phyloP scores from a whole-genome alignment of 768 basidiomycete species.

The Lactarius quietus region DNA sequence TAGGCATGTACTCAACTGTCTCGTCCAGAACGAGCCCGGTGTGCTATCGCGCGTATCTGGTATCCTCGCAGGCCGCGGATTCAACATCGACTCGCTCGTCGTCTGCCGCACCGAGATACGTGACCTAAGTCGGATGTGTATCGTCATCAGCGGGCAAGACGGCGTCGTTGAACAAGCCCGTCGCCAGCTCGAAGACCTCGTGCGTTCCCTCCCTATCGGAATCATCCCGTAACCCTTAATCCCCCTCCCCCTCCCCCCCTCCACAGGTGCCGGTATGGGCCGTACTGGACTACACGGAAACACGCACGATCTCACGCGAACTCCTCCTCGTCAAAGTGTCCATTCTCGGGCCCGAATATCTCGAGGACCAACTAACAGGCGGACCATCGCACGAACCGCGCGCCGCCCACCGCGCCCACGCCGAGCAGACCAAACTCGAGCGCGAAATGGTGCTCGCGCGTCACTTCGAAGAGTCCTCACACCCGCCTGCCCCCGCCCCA shows the following conservation, averaged over 20 bases:
- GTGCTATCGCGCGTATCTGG: conserved; percentile 98
- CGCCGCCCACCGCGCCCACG: conserved; percentile 24
- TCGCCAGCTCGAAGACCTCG: conserved; percentile 93
- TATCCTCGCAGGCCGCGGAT: conserved; percentile 93
- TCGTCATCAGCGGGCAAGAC: conserved; percentile 94
- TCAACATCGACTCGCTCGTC: conserved; percentile 98
- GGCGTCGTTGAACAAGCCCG: conserved; percentile 97
- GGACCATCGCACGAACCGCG: conserved; percentile 82
- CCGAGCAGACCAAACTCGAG: conserved; percentile 51
- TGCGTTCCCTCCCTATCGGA: conserved; percentile 42
- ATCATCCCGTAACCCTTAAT: no score
- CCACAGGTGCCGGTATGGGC: conserved; percentile 97
- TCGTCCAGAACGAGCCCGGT: conserved; percentile 99
- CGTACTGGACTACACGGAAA: conserved; percentile 95
- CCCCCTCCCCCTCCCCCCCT: neutral
- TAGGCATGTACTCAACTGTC: conserved; percentile 94
- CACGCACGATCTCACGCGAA: conserved; percentile 87
- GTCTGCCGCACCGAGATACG: conserved; percentile 97
- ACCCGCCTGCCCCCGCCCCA: conserved; percentile 27
- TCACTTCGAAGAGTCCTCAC: conserved; percentile 65
- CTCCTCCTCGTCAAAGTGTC: conserved; percentile 95
- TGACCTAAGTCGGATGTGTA: conserved; percentile 96
- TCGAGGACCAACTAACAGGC: conserved; percentile 85
- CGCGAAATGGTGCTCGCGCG: conserved; percentile 72
- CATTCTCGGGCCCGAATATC: conserved; percentile 94